Percentiles rank a stretch among this genome's conserved stretches.
phyloP scores from a whole-genome alignment of 495 filamentous ascomycete genomes.

The Amniculicola lignicola region DNA sequence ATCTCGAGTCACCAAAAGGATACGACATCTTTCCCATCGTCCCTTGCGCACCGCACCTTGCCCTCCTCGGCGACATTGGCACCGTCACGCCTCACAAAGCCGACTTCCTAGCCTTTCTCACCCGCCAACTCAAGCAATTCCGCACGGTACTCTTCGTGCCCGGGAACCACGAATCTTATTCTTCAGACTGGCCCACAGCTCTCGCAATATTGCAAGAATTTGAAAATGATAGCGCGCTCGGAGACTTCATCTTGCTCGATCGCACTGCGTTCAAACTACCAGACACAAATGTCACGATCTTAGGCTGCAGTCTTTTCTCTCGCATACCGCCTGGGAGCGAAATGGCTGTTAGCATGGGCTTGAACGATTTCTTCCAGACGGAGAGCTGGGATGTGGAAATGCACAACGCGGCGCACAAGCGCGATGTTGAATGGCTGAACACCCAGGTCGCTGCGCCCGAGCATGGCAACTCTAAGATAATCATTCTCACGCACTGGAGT shows the following conservation, averaged over 20 bases:
- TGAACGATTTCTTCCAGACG: slow-evolving; percentile 54
- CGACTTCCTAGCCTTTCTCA: slow-evolving; percentile 47
- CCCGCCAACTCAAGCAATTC: slow-evolving; percentile 50
- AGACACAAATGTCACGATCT: slow-evolving; percentile 40
- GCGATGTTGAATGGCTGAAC: slow-evolving; percentile 54
- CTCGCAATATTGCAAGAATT: slow-evolving; percentile 36
- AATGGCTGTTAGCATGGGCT: slow-evolving; percentile 38
- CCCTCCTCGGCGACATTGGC: slow-evolving; percentile 58
- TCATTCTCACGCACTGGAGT: slow-evolving; percentile 53
- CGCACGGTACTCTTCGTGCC: slow-evolving; percentile 50
- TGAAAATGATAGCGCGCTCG: slow-evolving; percentile 2
- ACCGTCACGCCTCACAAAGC: slow-evolving; percentile 40
- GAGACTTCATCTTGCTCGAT: slow-evolving; percentile 34
- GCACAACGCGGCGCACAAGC: slow-evolving; percentile 43
- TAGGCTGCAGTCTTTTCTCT: slow-evolving; percentile 53
- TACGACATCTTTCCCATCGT: slow-evolving; percentile 52
- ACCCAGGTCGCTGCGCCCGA: slow-evolving; percentile 43
- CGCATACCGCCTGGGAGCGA: slow-evolving; percentile 36
- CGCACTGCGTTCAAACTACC: slow-evolving; percentile 45
- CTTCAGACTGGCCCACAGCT: slow-evolving; percentile 41
- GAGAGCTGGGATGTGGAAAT: slow-evolving; percentile 47
- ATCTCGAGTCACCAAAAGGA: slow-evolving; percentile 48
- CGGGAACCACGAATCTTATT: slow-evolving; percentile 58
- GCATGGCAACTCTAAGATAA: slow-evolving; percentile 44
- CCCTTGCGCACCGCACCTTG: slow-evolving; percentile 52